phyloP scores from a whole-genome alignment of 2,329 filamentous ascomycete genomes.

The Monilinia aucupariae region DNA sequence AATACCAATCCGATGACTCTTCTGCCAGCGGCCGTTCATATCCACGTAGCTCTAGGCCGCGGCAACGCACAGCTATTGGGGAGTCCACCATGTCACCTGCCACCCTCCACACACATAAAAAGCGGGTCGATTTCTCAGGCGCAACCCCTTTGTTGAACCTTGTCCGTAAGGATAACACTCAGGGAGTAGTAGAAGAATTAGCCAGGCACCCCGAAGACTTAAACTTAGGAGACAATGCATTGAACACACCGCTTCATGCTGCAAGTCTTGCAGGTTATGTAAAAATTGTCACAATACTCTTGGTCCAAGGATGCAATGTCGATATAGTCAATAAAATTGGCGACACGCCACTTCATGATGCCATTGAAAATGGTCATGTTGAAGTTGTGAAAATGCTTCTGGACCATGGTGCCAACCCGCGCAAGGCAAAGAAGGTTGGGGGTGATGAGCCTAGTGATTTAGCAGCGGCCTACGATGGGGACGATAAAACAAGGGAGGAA shows the following conservation, averaged over 20 bases:
- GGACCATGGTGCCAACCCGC: slow-evolving; percentile 82
- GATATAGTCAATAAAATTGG: slow-evolving; percentile 76
- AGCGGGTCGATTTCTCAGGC: slow-evolving; percentile 86
- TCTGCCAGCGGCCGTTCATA: slow-evolving; percentile 56
- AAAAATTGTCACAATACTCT: slow-evolving; percentile 80
- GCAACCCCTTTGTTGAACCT: slow-evolving; percentile 82
- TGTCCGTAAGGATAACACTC: slow-evolving; percentile 78
- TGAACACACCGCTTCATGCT: slow-evolving; percentile 94
- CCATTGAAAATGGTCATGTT: slow-evolving; percentile 89
- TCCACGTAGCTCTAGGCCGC: slow-evolving; percentile 52
- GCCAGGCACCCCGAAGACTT: slow-evolving; percentile 79
- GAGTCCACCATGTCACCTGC: slow-evolving; percentile 60
- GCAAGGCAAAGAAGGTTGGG: slow-evolving; percentile 75
- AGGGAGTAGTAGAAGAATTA: slow-evolving; percentile 63
- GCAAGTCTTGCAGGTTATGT: slow-evolving; percentile 81
- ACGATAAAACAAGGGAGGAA: slow-evolving; percentile 45
- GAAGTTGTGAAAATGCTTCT: slow-evolving; percentile 82
- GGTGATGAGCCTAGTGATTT: slow-evolving; percentile 88
- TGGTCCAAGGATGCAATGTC: slow-evolving; percentile 77
- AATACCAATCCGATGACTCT: slow-evolving; percentile 64
- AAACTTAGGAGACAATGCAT: slow-evolving; percentile 85
- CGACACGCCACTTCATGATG: slow-evolving; percentile 91
- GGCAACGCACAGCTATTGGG: slow-evolving; percentile 50
- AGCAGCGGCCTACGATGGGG: slow-evolving; percentile 67
- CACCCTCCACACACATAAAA: slow-evolving; percentile 69